These are phyloP conservation scores for Tylopilus subfusipes DNA, from an alignment of 768 basidiomycete genomes.

Conservation along the genomic window DNA sequence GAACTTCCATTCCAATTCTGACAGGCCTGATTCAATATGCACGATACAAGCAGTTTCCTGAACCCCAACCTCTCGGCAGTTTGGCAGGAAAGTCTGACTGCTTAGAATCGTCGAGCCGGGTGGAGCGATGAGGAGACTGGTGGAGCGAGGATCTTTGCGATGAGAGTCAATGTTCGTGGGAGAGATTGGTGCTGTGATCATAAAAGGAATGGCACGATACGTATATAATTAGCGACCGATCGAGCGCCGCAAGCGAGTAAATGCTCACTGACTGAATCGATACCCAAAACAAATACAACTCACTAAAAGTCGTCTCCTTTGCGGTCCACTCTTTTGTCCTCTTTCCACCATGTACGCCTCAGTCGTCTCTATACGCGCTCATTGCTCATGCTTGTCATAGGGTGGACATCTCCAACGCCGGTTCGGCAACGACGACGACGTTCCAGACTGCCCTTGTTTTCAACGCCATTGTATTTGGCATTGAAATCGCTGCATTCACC, in stretches of 20 bases:
- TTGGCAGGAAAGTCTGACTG: neutral
- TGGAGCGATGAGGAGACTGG: neutral
- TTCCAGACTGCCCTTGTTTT: slow-evolving; percentile 85
- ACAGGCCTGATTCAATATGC: neutral
- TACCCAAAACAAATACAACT: neutral
- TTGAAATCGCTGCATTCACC: slow-evolving; percentile 76
- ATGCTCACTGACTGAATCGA: neutral
- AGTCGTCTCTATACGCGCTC: neutral
- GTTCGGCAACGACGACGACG: slow-evolving; percentile 65
- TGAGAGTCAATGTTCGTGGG: too few relatives aligned
- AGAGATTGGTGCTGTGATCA: neutral
- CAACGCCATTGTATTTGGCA: slow-evolving; percentile 70
- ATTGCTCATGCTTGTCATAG: slow-evolving; percentile 19
- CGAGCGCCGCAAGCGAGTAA: slow-evolving; percentile 6
- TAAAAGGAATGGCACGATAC: slow-evolving; percentile 8
- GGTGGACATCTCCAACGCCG: slow-evolving; percentile 41
- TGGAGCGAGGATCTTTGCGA: neutral
- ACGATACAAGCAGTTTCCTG: neutral
- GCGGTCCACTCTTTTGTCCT: slow-evolving; percentile 12
- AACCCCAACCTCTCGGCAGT: neutral
- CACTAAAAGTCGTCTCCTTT: slow-evolving; percentile 8
- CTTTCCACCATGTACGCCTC: slow-evolving; percentile 22
- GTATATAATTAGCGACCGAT: slow-evolving; percentile 12
- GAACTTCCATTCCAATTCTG: slow-evolving; percentile 6
- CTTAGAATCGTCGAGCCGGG: neutral